Evolutionary conservation across 163 green algal genomes (phyloP).

Genomic region (Chlamydomonas reinhardtii): DNA sequence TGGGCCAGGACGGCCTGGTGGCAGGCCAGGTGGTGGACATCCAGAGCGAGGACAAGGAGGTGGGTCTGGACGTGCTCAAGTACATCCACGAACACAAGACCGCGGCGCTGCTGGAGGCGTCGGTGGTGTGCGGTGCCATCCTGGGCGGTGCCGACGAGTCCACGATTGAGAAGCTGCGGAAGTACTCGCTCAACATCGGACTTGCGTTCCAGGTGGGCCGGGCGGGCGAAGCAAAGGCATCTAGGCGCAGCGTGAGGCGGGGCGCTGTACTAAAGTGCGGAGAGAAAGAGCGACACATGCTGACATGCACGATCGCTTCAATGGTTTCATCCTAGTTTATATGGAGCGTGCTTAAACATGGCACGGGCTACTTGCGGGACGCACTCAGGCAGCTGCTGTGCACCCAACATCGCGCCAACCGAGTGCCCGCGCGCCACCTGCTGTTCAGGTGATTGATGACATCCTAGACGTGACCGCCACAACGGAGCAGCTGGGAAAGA

Average conservation of each 20-base stretch:
- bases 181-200: conserved; percentile 95
- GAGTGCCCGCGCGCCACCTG: too few relatives aligned
- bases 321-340: too few relatives aligned
- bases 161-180: conserved; percentile 90
- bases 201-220: conserved; percentile 95
- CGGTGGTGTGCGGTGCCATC: conserved; percentile 94
- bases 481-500: conserved; percentile 97
- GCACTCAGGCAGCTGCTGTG: too few relatives aligned
- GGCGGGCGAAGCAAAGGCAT: neutral
- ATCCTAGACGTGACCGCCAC: conserved; percentile 97
- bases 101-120: conserved; percentile 94
- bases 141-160: conserved; percentile 89
- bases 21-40: conserved; percentile 97
- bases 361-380: too few relatives aligned
- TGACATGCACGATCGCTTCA: too few relatives aligned
- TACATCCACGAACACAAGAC: conserved; percentile 99
- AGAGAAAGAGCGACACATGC: too few relatives aligned
- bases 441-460: conserved; percentile 95
- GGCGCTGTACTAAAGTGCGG: too few relatives aligned
- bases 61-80: conserved; percentile 92
- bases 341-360: too few relatives aligned
- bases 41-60: conserved; percentile 87
- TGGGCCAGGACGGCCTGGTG: conserved; percentile 93
- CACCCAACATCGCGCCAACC: too few relatives aligned
- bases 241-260: too few relatives aligned